phyloP scores from a whole-genome alignment of 148 eudicot species.

The Chenopodium suecicum region DNA sequence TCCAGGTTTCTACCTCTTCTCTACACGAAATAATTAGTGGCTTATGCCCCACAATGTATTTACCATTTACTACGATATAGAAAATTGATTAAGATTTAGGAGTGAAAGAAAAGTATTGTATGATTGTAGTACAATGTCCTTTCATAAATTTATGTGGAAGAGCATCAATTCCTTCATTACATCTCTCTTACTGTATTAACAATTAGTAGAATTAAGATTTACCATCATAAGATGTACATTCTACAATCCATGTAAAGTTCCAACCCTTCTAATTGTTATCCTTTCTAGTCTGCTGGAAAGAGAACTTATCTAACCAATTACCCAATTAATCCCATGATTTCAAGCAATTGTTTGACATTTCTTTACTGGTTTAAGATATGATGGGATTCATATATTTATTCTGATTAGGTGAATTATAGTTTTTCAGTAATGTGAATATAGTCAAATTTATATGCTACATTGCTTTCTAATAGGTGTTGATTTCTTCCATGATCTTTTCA shows the following conservation, averaged over 20 bases:
- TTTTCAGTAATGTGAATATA: background rate
- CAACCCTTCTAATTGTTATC: background rate
- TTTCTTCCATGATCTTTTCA: background rate
- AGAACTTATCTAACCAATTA: background rate
- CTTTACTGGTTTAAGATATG: background rate
- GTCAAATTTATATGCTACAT: background rate
- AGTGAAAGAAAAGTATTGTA: background rate
- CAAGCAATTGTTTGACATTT: too few species aligned
- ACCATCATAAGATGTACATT: background rate
- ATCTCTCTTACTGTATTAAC: background rate
- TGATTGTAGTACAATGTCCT: background rate
- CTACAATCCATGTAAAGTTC: background rate
- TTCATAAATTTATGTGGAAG: background rate
- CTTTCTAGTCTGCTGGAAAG: background rate
- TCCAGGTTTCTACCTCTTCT: conserved; percentile 56
- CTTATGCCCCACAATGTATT: background rate
- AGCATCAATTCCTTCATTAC: background rate
- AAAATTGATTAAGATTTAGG: background rate
- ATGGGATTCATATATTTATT: background rate
- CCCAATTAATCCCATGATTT: background rate
- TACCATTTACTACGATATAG: background rate
- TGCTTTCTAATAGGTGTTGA: background rate
- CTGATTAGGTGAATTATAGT: background rate
- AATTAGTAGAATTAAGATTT: background rate
- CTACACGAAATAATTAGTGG: background rate